Evolutionary conservation across 106 monocot genomes (phyloP), one percentile per base, ranked within the genome.

Genomic region (Platanthera zijinensis): DNA sequence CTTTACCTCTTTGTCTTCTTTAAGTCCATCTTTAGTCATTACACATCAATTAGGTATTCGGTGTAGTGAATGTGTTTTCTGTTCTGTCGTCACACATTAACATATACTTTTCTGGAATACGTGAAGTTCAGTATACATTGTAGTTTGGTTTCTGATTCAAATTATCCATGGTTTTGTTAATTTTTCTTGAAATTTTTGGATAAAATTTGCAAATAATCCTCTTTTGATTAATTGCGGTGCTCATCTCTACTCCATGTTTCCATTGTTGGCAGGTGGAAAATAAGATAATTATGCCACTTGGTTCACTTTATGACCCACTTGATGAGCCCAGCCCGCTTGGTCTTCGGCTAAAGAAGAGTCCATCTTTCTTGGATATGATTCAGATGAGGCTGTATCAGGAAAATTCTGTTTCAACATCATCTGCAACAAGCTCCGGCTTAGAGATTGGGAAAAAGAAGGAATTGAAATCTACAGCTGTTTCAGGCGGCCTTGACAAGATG

Each of bases 291-390:
- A 52, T 77, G 57, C 57, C 76, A n/a, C 82, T 82, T 25, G 50
- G 77, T 69, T 46, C 68, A 66, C 51, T 73, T 0, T 84, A 84
- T 54, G 85, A 84, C 78, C 76, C 79, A 10, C 85, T 89, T 14
- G 80, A 87, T 63, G 89, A 87, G 52, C 85, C 85, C 51, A 89
- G 95, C 19, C 89, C 91, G n/a, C 70, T 95, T 14, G 91, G 95
- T 51, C 54, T 95, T 17, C 74, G 87, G 6, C 76, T 95, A 63
- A 89, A 83, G 48, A 95, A 95, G 72, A 95, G 95, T 18, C 89
- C 89, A 10, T 95, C 91, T 59, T 81, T 95, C 51, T 71, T 91
- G 53, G 91, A 95, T 70, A 80, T 91, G 84, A 89, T 95, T 80
- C 91, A 95, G 71, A 87, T 83, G 85, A 91, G 75, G 75, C 91